These are phyloP conservation scores for Batkoa obscura DNA, from an alignment of 371 early-diverging fungal species.

Conservation along the genomic window DNA sequence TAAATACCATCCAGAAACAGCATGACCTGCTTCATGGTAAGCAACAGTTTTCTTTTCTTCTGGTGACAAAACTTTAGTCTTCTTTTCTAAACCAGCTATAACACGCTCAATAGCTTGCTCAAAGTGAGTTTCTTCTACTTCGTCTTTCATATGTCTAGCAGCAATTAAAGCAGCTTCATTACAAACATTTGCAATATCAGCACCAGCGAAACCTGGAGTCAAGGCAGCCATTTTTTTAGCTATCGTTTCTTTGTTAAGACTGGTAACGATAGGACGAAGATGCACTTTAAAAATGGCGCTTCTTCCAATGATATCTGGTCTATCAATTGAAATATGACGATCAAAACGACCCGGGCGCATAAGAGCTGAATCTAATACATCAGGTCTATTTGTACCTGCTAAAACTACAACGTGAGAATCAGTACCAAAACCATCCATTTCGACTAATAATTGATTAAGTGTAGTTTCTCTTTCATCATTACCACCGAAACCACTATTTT, in stretches of 20 bases:
- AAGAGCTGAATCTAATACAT: conserved; percentile 81
- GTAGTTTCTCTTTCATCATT: conserved; percentile 98
- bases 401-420: conserved; percentile 85
- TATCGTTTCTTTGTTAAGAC: conserved; percentile 54
- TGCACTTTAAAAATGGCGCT: conserved; percentile 91
- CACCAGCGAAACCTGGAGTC: conserved; percentile 96
- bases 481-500: conserved; percentile 45
- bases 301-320: conserved; percentile 90
- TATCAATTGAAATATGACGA: conserved; percentile 90
- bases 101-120: conserved; percentile 96
- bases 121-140: conserved; percentile 74
- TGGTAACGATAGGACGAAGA: conserved; percentile 78
- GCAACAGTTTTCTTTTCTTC: conserved; percentile 98
- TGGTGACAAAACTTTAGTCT: conserved; percentile 82
- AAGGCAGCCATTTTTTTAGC: conserved; percentile 73
- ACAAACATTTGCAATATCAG: conserved; percentile 95
- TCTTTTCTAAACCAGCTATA: conserved; percentile 95
- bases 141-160: conserved; percentile 58
- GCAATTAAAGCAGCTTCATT: conserved; percentile 98
- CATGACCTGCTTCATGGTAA: conserved; percentile 98
- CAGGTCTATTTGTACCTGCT: conserved; percentile 89
- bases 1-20: conserved; percentile 96
- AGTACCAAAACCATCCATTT: conserved; percentile 97
- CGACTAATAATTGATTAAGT: conserved; percentile 91
- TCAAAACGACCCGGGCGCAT: conserved; percentile 98